Conservation (phyloP, 2,329 filamentous ascomycete genomes). For the Fusarium anguioides region DNA sequence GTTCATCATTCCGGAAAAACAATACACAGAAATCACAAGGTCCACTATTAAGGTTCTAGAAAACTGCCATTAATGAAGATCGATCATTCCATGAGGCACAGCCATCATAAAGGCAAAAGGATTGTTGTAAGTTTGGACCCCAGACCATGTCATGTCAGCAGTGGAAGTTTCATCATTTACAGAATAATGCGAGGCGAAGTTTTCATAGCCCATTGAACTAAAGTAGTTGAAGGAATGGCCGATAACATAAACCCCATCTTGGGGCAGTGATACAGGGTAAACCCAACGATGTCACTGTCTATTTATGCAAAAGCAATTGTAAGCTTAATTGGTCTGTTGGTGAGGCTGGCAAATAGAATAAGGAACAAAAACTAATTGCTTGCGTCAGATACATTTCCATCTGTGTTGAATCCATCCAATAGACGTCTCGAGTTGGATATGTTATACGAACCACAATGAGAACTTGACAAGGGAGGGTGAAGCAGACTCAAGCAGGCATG, state of each 20-base stretch:
- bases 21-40: neutral
- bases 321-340: no score
- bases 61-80: neutral
- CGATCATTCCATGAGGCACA: neutral
- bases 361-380: no score
- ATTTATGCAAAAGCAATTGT: neutral
- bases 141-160: neutral
- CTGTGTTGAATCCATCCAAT: no score
- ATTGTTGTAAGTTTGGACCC: neutral
- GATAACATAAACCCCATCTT: neutral
- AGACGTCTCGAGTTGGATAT: no score
- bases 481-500: neutral
- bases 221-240: neutral
- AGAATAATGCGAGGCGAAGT: neutral
- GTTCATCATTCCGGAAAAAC: neutral
- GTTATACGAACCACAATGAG: no score
- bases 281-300: no score
- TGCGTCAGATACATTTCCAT: no score
- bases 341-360: no score
- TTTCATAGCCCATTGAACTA: neutral
- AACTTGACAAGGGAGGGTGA: no score
- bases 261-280: slow-evolving; percentile 1
- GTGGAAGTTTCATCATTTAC: neutral
- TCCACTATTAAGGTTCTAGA: slow-evolving; percentile 9
- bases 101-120: slow-evolving; percentile 15